phyloP scores from a whole-genome alignment of 768 basidiomycete species.

The Postia placenta region DNA sequence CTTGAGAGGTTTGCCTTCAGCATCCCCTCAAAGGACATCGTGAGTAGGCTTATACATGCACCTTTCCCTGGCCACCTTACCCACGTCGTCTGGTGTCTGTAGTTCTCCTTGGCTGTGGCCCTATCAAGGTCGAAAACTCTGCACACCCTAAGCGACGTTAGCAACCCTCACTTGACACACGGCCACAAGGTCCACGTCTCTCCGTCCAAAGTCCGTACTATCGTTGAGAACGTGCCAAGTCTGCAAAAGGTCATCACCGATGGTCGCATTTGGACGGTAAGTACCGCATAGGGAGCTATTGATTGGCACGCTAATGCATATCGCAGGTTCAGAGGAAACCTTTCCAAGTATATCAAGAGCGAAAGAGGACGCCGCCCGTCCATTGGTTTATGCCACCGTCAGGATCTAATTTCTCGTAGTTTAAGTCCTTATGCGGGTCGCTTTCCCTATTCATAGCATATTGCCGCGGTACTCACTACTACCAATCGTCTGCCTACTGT shows the following conservation, averaged over 20 bases:
- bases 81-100: neutral
- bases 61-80: neutral
- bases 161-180: conserved; percentile 29
- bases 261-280: conserved; percentile 49
- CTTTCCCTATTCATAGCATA: no score
- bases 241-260: conserved; percentile 44
- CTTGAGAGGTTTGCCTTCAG: conserved; percentile 47
- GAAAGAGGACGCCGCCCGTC: conserved; percentile 6
- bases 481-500: no score
- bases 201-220: conserved; percentile 29
- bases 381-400: conserved; percentile 16
- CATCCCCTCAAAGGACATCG: conserved; percentile 41
- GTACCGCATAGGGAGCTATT: no score
- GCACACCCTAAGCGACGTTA: conserved; percentile 39
- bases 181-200: conserved; percentile 33
- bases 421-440: no score
- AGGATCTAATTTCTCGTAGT: neutral
- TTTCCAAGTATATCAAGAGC: neutral
- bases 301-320: no score
- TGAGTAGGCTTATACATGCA: conserved; percentile 1
- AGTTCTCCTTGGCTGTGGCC: conserved; percentile 29
- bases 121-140: conserved; percentile 33
- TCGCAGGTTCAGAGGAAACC: no score
- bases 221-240: conserved; percentile 35
- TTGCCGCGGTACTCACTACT: no score